Conservation (phyloP, 23 red algal species). For the Gracilaria caudata region DNA sequence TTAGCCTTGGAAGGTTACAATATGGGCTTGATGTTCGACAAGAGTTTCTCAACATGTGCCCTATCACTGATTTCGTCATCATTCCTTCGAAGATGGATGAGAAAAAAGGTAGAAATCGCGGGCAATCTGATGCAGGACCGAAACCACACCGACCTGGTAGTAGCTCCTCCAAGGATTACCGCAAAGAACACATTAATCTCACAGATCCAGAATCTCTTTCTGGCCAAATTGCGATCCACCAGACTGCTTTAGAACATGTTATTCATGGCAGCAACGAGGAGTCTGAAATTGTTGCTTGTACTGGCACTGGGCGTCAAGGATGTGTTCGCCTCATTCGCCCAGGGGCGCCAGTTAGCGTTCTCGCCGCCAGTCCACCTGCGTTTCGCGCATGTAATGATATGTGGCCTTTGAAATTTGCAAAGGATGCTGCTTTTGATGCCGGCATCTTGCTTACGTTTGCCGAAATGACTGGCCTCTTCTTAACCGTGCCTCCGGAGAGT, state of each 20-base stretch:
- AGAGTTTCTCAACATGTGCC: constrained; percentile 66
- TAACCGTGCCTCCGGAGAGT: constrained; percentile 10
- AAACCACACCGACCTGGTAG: not conserved
- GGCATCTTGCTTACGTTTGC: constrained; percentile 61
- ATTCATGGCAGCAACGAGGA: constrained; percentile 35
- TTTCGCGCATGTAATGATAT: constrained; percentile 70
- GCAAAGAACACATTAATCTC: not conserved
- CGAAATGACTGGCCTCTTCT: constrained; percentile 46
- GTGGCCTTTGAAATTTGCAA: constrained; percentile 38
- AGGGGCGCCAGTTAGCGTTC: constrained; percentile 58
- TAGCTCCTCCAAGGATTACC: not conserved
- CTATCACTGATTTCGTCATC: constrained; percentile 68
- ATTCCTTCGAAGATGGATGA: constrained; percentile 16
- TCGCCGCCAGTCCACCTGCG: constrained; percentile 32
- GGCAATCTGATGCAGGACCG: not conserved
- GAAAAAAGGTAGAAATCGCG: not conserved
- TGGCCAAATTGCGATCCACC: not conserved
- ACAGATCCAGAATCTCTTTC: not conserved
- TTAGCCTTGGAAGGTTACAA: constrained; percentile 8
- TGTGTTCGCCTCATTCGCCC: constrained; percentile 57
- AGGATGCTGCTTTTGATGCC: constrained; percentile 18
- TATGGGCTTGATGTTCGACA: constrained; percentile 66
- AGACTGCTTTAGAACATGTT: constrained; percentile 39
- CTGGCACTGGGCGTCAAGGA: constrained; percentile 51
- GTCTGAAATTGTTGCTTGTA: constrained; percentile 51